Evolutionary conservation across 2,329 filamentous ascomycete genomes (phyloP).

Genomic region (Podosphaera leucotricha): DNA sequence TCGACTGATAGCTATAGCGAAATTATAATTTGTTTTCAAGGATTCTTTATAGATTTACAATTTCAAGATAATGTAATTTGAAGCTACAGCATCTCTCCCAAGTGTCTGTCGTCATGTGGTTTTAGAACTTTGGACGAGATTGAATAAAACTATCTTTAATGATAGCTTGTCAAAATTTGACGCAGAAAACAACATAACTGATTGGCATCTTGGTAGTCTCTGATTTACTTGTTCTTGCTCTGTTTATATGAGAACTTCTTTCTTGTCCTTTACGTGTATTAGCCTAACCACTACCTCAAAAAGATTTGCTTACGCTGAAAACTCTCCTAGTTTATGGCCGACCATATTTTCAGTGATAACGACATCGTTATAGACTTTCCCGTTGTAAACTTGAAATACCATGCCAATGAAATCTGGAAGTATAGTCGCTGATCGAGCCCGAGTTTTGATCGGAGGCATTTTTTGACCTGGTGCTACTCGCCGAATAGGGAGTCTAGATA

Average conservation of each 20-base stretch:
- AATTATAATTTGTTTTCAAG: too few species aligned
- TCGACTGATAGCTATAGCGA: too few species aligned
- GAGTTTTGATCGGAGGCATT: conserved; percentile 40
- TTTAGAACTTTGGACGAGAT: too few species aligned
- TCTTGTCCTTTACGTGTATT: conserved; percentile 28
- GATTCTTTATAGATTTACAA: too few species aligned
- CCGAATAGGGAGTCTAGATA: conserved; percentile 27
- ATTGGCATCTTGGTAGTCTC: too few species aligned
- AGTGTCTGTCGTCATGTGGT: background rate
- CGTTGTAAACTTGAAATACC: conserved; percentile 49
- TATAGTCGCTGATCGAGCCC: conserved; percentile 47
- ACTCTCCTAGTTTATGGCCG: conserved; percentile 52
- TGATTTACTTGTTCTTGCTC: conserved; percentile 41
- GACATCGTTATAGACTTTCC: conserved; percentile 45
- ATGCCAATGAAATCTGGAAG: conserved; percentile 50
- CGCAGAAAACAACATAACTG: too few species aligned
- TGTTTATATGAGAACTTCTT: conserved; percentile 45
- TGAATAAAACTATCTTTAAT: too few species aligned
- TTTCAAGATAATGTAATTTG: too few species aligned
- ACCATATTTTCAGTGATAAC: conserved; percentile 57
- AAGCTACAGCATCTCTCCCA: too few species aligned
- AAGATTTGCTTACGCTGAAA: conserved; percentile 29
- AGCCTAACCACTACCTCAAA: background rate
- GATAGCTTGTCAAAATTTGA: too few species aligned
- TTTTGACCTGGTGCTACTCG: conserved; percentile 25